phyloP scores from a whole-genome alignment of 805 yeast genomes.

The Schwanniomyces sp. region DNA sequence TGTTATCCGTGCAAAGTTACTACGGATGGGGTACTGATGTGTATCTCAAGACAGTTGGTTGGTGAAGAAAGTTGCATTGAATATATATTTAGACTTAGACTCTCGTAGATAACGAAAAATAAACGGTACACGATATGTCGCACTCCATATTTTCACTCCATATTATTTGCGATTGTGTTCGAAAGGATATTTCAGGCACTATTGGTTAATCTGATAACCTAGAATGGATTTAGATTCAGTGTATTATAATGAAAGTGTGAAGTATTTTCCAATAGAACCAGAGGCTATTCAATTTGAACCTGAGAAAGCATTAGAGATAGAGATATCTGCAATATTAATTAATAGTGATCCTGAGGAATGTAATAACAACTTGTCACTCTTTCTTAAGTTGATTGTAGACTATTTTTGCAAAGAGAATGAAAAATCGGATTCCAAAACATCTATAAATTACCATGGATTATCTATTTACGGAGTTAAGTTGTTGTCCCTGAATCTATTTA shows the following conservation, averaged over 20 bases:
- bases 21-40: constrained; percentile 49
- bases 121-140: background rate
- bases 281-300: background rate
- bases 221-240: background rate
- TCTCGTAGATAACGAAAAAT: background rate
- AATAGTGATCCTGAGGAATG: constrained; percentile 41
- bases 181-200: background rate
- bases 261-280: background rate
- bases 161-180: background rate
- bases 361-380: constrained; percentile 36
- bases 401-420: constrained; percentile 17
- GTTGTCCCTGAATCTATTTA: constrained; percentile 36
- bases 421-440: constrained; percentile 1
- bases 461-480: constrained; percentile 34
- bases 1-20: constrained; percentile 41
- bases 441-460: constrained; percentile 27
- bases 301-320: background rate
- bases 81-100: background rate
- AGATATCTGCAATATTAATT: constrained; percentile 15
- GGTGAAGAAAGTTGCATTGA: background rate
- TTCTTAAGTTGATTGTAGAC: constrained; percentile 34
- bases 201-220: background rate
- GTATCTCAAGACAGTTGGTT: constrained; percentile 30
- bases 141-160: background rate
- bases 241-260: background rate